Evolutionary conservation across 371 early-diverging fungal species (phyloP).

Genomic region (Batrachochytrium dendrobatidis): DNA sequence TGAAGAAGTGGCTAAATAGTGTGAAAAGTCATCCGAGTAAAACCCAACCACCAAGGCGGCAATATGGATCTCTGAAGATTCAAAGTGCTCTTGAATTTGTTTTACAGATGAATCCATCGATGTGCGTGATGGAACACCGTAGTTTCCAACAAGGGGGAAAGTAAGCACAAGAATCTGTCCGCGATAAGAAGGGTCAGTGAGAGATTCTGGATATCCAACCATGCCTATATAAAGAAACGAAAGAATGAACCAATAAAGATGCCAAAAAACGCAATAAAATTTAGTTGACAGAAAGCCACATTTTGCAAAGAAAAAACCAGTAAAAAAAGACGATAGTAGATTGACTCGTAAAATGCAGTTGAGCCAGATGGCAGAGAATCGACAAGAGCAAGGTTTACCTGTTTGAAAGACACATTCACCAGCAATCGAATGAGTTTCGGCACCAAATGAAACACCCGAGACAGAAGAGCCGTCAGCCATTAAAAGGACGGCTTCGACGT

Average conservation of each 20-base stretch:
- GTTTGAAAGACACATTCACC: conserved; percentile 98
- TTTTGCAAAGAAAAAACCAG: too few relatives aligned
- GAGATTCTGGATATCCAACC: conserved; percentile 91
- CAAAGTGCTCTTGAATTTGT: conserved; percentile 77
- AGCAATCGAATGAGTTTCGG: conserved; percentile 73
- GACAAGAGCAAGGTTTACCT: conserved; percentile 51
- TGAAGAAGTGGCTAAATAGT: conserved; percentile 81
- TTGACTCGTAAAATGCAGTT: background rate
- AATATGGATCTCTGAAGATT: conserved; percentile 86
- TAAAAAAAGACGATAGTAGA: too few relatives aligned
- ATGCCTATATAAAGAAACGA: conserved; percentile 43
- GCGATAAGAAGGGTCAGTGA: conserved; percentile 92
- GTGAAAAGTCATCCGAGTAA: conserved; percentile 82
- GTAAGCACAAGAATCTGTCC: conserved; percentile 95
- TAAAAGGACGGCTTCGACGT: conserved; percentile 35
- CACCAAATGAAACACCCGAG: conserved; percentile 91
- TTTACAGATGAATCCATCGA: conserved; percentile 65
- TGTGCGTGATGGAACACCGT: conserved; percentile 86
- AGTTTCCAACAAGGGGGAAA: conserved; percentile 92
- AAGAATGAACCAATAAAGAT: conserved; percentile 1
- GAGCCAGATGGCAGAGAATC: background rate
- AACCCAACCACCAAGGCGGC: conserved; percentile 84
- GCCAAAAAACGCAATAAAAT: too few relatives aligned
- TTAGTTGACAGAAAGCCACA: conserved; percentile 5
- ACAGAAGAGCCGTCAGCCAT: conserved; percentile 73